Evolutionary conservation across 352 stramenopile species (phyloP).

Genomic region (Peronospora farinosa): DNA sequence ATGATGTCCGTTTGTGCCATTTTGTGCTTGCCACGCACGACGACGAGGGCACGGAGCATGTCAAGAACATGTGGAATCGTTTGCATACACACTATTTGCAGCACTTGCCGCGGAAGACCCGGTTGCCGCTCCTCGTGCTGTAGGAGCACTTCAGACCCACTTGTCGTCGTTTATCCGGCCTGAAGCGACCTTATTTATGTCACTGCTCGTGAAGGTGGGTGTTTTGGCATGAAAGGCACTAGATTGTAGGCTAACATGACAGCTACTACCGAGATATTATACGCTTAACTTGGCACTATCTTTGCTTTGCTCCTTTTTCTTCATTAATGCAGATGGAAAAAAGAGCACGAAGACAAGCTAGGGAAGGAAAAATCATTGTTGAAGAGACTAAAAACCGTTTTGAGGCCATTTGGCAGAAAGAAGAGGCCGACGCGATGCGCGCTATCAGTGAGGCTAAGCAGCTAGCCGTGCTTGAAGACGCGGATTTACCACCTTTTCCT

Average conservation of each 20-base stretch:
- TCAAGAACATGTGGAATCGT: constrained; percentile 31
- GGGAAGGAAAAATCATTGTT: constrained; percentile 19
- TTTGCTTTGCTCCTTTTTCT: not conserved
- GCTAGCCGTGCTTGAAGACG: constrained; percentile 8
- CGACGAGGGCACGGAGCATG: constrained; percentile 21
- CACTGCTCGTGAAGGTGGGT: constrained; percentile 5
- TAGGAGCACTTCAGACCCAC: constrained; percentile 27
- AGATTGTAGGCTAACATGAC: too few relatives aligned
- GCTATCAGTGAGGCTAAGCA: constrained; percentile 22
- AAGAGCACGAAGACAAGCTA: constrained; percentile 17
- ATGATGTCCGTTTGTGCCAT: constrained; percentile 27
- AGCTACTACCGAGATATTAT: too few relatives aligned
- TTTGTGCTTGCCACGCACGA: constrained; percentile 27
- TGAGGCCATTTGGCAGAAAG: constrained; percentile 11
- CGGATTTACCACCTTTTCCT: constrained; percentile 15
- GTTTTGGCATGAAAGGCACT: too few relatives aligned
- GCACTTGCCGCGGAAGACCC: constrained; percentile 16
- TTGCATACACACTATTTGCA: constrained; percentile 22
- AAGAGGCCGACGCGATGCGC: constrained; percentile 16
- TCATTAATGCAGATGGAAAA: constrained; percentile 16
- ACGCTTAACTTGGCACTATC: too few relatives aligned
- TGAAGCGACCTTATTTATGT: constrained; percentile 26
- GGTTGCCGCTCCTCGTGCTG: constrained; percentile 13
- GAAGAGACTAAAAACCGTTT: constrained; percentile 20
- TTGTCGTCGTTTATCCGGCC: constrained; percentile 30